These are phyloP conservation scores for Begonia masoniana DNA, from an alignment of 306 rosid species.

Conservation along the genomic window DNA sequence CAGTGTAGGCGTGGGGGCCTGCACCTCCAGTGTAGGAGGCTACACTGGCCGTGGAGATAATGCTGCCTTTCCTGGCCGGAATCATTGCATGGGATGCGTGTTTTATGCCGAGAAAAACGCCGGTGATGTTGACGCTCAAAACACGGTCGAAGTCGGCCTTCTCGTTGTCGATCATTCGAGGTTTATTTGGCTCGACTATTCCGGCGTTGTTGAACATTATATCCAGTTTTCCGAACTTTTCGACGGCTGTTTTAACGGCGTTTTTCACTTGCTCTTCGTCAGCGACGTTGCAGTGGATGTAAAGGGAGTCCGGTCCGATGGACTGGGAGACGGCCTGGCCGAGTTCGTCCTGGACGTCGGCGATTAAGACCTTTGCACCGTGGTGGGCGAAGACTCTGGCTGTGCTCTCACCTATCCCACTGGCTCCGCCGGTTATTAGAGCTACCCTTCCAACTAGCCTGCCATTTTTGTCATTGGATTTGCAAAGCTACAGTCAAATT, in stretches of 20 bases:
- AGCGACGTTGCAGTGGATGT: conserved; percentile 55
- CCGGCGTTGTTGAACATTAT: conserved; percentile 88
- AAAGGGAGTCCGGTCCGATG: conserved; percentile 30
- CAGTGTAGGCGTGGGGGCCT: conserved; percentile 51
- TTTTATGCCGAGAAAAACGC: conserved; percentile 64
- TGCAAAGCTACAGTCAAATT: too few relatives aligned
- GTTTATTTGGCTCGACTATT: conserved; percentile 25
- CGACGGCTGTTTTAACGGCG: conserved; percentile 24
- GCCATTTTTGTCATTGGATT: too few relatives aligned
- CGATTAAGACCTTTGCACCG: conserved; percentile 54
- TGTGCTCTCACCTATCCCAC: conserved; percentile 63
- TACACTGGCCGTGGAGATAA: conserved; percentile 46
- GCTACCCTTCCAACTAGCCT: conserved; percentile 83
- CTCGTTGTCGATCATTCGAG: conserved; percentile 28
- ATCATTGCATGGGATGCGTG: conserved; percentile 70
- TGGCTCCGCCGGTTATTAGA: conserved; percentile 75
- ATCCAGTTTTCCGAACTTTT: conserved; percentile 48
- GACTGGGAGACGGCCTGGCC: conserved; percentile 24
- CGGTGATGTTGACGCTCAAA: conserved; percentile 38
- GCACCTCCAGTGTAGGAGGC: conserved; percentile 49
- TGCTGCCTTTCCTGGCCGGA: conserved; percentile 29
- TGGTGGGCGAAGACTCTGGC: conserved; percentile 47
- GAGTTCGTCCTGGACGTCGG: conserved; percentile 64
- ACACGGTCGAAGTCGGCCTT: conserved; percentile 36
- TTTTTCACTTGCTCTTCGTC: conserved; percentile 48